These are phyloP conservation scores for Boletus albobrunnescens DNA, from an alignment of 1,284 basidiomycete genomes.

Conservation along the genomic window DNA sequence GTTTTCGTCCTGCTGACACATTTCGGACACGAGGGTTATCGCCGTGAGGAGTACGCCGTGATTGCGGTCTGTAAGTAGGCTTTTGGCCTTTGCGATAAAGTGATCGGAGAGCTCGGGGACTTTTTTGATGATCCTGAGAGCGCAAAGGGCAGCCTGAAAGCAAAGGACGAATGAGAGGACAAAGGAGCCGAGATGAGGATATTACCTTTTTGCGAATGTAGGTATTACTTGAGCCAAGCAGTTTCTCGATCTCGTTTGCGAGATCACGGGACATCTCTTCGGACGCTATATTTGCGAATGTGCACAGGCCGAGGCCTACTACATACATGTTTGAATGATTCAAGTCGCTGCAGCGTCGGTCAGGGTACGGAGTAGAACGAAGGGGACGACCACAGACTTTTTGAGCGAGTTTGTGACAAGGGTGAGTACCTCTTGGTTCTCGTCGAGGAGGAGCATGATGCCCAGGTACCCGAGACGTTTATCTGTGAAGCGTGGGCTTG, in stretches of 20 bases:
- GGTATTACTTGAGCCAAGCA: slow-evolving; percentile 95
- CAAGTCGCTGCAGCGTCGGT: slow-evolving; percentile 75
- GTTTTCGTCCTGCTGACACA: slow-evolving; percentile 78
- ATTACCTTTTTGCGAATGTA: slow-evolving; percentile 97
- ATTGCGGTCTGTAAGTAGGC: slow-evolving; percentile 91
- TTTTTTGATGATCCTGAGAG: slow-evolving; percentile 93
- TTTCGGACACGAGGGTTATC: slow-evolving; percentile 93
- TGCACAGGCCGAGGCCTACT: slow-evolving; percentile 95
- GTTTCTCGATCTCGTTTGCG: slow-evolving; percentile 95
- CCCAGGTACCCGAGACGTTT: slow-evolving; percentile 97
- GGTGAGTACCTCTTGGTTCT: slow-evolving; percentile 97
- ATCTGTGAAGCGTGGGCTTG: slow-evolving; percentile 95
- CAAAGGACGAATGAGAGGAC: slow-evolving; percentile 7
- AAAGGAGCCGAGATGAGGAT: background rate
- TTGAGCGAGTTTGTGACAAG: slow-evolving; percentile 98
- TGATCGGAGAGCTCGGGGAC: slow-evolving; percentile 96
- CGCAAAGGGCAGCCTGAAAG: slow-evolving; percentile 87
- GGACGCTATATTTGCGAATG: slow-evolving; percentile 98
- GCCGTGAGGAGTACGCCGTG: slow-evolving; percentile 94
- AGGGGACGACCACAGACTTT: slow-evolving; percentile 61
- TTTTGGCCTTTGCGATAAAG: slow-evolving; percentile 85
- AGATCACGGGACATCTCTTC: slow-evolving; percentile 98
- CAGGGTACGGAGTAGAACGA: slow-evolving; percentile 12
- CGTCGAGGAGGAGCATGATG: slow-evolving; percentile 96
- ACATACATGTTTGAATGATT: slow-evolving; percentile 99